These are phyloP conservation scores for Lupinus albus DNA, from an alignment of 306 rosid species.

Conservation along the genomic window DNA sequence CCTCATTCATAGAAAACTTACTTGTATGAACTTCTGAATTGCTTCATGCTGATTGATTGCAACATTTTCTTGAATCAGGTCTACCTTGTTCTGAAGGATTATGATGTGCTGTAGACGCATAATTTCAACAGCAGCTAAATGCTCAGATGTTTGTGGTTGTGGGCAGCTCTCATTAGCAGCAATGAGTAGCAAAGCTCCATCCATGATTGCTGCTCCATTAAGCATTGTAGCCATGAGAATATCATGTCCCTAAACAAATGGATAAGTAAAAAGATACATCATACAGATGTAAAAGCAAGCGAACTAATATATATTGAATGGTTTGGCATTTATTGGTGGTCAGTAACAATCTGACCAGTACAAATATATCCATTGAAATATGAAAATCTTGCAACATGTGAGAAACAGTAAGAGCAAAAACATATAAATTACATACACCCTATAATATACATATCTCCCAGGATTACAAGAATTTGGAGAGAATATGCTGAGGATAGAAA, in stretches of 20 bases:
- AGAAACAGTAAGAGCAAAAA: not conserved
- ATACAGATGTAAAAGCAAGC: conserved; percentile 5
- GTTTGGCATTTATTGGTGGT: not conserved
- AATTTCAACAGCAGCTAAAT: conserved; percentile 96
- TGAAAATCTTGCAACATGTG: conserved; percentile 11
- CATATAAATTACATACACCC: not conserved
- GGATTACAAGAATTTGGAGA: not conserved
- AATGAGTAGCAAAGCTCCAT: conserved; percentile 88
- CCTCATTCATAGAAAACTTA: conserved; percentile 36
- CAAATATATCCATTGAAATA: conserved; percentile 4
- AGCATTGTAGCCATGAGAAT: conserved; percentile 99
- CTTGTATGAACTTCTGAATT: conserved; percentile 84
- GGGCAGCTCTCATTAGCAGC: conserved; percentile 99
- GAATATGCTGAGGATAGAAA: not conserved
- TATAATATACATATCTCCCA: not conserved
- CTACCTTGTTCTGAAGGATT: conserved; percentile 96
- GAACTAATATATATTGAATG: conserved; percentile 18
- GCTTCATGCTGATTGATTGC: conserved; percentile 95
- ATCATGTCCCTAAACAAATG: conserved; percentile 76
- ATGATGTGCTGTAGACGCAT: conserved; percentile 96
- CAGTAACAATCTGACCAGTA: not conserved
- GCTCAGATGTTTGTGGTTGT: conserved; percentile 98
- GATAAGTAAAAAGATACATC: conserved; percentile 3
- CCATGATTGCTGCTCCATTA: conserved; percentile 99
- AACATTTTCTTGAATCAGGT: conserved; percentile 91